Evolutionary conservation across 2,329 filamentous ascomycete species (phyloP).

Genomic region (Aspergillus awamori): DNA sequence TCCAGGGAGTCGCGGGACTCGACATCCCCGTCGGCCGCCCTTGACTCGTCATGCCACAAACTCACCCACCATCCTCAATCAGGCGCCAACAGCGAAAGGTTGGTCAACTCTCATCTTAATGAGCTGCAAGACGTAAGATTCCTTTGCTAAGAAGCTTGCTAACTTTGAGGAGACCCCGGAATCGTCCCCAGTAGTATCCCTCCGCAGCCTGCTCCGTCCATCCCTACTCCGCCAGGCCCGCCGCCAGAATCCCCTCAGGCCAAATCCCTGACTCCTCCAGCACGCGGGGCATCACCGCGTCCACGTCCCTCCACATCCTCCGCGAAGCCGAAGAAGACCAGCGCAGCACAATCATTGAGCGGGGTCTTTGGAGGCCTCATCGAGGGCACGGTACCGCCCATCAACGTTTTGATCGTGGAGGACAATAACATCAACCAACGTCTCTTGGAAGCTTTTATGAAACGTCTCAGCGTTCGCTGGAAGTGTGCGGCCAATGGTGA

Average conservation of each 20-base stretch:
- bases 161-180: constrained; percentile 28
- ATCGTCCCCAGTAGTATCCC: constrained; percentile 30
- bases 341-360: constrained; percentile 33
- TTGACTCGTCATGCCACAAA: constrained; percentile 74
- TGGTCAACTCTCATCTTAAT: constrained; percentile 32
- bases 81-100: constrained; percentile 49
- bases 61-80: constrained; percentile 71
- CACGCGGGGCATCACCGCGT: constrained; percentile 54
- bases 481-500: constrained; percentile 95
- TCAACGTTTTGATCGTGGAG: constrained; percentile 96
- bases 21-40: constrained; percentile 60
- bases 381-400: constrained; percentile 84
- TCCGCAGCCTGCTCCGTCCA: constrained; percentile 31
- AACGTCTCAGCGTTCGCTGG: constrained; percentile 92
- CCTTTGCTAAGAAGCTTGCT: background rate
- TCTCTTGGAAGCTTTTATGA: constrained; percentile 92
- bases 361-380: constrained; percentile 64
- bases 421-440: constrained; percentile 98
- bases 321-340: constrained; percentile 40
- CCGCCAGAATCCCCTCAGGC: constrained; percentile 42
- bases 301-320: constrained; percentile 29
- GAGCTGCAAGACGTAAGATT: constrained; percentile 10
- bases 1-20: constrained; percentile 66
- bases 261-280: constrained; percentile 39
- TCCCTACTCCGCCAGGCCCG: constrained; percentile 39